Evolutionary conservation across 441 rosid species (phyloP).

Genomic region (Bocquillonia castaneifolia): DNA sequence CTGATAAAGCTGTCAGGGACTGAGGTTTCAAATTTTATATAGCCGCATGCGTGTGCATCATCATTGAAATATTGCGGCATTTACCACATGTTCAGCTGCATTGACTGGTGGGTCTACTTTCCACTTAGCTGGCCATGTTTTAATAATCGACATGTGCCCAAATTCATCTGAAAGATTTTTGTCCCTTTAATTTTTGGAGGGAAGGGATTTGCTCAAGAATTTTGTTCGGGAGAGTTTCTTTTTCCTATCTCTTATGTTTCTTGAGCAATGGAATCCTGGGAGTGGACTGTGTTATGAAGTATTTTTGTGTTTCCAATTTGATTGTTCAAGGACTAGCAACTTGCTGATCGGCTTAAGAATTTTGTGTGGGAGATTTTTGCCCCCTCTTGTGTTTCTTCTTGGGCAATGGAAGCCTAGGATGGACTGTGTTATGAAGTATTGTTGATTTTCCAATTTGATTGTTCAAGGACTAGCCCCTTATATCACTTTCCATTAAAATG

Average conservation of each 20-base stretch:
- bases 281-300: background rate
- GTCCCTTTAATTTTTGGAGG: background rate
- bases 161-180: background rate
- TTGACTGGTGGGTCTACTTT: background rate
- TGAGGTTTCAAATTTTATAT: too few relatives aligned
- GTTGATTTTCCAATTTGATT: conserved; percentile 4
- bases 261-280: conserved; percentile 4
- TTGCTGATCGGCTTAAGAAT: background rate
- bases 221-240: background rate
- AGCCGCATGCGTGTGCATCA: background rate
- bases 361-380: background rate
- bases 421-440: background rate
- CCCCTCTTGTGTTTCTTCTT: background rate
- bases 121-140: background rate
- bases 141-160: background rate
- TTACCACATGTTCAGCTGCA: background rate
- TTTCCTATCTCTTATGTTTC: background rate
- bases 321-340: background rate
- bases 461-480: background rate
- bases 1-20: too few relatives aligned
- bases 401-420: background rate
- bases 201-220: background rate
- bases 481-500: background rate
- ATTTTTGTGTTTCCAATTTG: conserved; percentile 7
- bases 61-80: background rate